Conservation (phyloP, 2,329 filamentous ascomycete genomes). For the Stenocarpella maydis region DNA sequence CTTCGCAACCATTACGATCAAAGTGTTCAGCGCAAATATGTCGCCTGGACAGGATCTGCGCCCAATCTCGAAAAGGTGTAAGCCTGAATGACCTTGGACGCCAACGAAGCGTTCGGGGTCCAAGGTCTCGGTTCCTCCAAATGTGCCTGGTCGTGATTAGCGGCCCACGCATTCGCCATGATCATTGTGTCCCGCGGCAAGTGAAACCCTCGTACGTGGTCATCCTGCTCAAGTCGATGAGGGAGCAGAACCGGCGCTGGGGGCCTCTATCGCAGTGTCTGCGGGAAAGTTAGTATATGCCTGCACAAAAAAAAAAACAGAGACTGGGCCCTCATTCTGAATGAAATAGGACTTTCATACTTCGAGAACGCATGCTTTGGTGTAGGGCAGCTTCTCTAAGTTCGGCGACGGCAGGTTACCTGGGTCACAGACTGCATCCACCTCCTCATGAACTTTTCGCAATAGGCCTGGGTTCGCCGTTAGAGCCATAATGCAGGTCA, state of each 20-base stretch:
- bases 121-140: neutral
- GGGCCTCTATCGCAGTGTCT: slow-evolving; percentile 22
- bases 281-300: neutral
- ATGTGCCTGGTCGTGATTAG: slow-evolving; percentile 9
- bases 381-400: slow-evolving; percentile 1
- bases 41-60: slow-evolving; percentile 20
- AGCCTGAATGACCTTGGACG: neutral
- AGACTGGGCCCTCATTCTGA: neutral
- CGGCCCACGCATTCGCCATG: slow-evolving; percentile 20
- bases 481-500: slow-evolving; percentile 25
- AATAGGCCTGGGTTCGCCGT: neutral
- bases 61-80: slow-evolving; percentile 2
- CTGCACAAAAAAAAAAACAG: neutral
- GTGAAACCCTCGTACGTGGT: neutral
- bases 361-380: slow-evolving; percentile 24
- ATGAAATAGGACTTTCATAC: neutral
- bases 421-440: neutral
- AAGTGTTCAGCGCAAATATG: slow-evolving; percentile 9
- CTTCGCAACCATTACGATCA: slow-evolving; percentile 18
- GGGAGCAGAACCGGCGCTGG: slow-evolving; percentile 11
- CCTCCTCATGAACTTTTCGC: slow-evolving; percentile 5
- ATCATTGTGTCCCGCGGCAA: slow-evolving; percentile 5
- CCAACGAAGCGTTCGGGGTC: slow-evolving; percentile 11
- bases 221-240: slow-evolving; percentile 18
- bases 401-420: neutral